Conservation (phyloP, 768 basidiomycete species). For the Butyriboletus loyo region DNA sequence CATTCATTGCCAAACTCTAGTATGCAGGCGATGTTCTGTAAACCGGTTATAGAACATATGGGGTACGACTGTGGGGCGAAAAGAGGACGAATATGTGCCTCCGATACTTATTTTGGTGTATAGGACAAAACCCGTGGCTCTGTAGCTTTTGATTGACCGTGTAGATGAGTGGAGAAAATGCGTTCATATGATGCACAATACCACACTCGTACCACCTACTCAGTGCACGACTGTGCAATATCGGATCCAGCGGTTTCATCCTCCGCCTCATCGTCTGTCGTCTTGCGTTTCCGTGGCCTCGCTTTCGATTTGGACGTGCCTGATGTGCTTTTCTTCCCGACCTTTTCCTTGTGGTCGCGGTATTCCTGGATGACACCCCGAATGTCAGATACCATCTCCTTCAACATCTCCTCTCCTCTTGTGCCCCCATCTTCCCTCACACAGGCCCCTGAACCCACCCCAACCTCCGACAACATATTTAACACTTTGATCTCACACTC, state of each 20-base stretch:
- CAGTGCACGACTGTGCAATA: background rate
- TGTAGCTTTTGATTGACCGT: background rate
- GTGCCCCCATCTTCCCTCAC: background rate
- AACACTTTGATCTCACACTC: slow-evolving; percentile 67
- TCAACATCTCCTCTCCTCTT: background rate
- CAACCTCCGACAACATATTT: slow-evolving; percentile 38
- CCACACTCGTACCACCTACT: background rate
- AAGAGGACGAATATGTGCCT: background rate
- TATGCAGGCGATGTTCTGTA: slow-evolving; percentile 27
- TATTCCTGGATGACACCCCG: slow-evolving; percentile 12
- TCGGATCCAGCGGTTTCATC: slow-evolving; percentile 4
- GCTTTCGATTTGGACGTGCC: slow-evolving; percentile 1
- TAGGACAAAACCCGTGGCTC: background rate
- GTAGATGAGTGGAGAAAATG: background rate
- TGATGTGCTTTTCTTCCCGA: background rate
- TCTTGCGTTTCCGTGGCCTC: slow-evolving; percentile 7
- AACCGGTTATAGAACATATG: slow-evolving; percentile 21
- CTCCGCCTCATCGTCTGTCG: slow-evolving; percentile 4
- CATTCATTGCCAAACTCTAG: slow-evolving; percentile 20
- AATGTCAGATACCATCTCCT: slow-evolving; percentile 11
- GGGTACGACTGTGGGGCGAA: background rate
- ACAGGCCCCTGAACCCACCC: background rate
- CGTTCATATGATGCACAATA: background rate
- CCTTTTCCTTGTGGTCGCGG: slow-evolving; percentile 7
- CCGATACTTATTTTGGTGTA: background rate